A percentile compares a stretch with the other conserved stretches of the same genome.
Conservation (phyloP, 1,284 basidiomycete species). For the Ceratobasidium sp. region DNA sequence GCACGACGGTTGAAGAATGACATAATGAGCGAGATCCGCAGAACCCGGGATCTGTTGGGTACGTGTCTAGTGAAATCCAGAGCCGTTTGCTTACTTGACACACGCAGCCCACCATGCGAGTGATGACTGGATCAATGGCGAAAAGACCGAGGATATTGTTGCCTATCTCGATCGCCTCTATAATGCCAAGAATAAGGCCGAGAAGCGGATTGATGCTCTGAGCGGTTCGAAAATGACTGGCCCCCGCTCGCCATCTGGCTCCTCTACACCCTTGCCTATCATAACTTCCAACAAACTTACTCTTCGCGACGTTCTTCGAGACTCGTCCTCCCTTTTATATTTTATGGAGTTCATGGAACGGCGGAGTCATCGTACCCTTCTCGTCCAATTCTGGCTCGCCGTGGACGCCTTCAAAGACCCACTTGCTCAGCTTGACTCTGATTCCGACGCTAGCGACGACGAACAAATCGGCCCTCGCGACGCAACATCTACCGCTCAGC, state of each 20-base stretch:
- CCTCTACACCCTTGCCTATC: conserved; percentile 1
- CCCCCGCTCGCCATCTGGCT: conserved; percentile 11
- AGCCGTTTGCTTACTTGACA: conserved; percentile 13
- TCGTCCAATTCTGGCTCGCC: conserved; percentile 97
- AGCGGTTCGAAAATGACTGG: no score
- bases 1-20: conserved; percentile 92
- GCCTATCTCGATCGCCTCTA: conserved; percentile 91
- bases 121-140: conserved; percentile 56
- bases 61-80: conserved; percentile 49
- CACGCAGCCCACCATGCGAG: conserved; percentile 79
- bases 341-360: conserved; percentile 99
- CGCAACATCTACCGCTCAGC: conserved; percentile 68
- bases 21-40: conserved; percentile 85
- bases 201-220: no score
- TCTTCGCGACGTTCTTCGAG: conserved; percentile 82
- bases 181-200: conserved; percentile 75
- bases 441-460: conserved; percentile 65
- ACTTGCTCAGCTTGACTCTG: conserved; percentile 83
- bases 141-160: conserved; percentile 52
- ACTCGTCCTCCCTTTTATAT: conserved; percentile 90
- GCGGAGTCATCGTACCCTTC: conserved; percentile 75
- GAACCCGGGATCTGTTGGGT: conserved; percentile 80
- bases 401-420: conserved; percentile 98
- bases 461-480: conserved; percentile 67
- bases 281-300: conserved; percentile 45